Base-by-base conservation (phyloP, 805 yeast species). In the Schwanniomyces sp. region DNA sequence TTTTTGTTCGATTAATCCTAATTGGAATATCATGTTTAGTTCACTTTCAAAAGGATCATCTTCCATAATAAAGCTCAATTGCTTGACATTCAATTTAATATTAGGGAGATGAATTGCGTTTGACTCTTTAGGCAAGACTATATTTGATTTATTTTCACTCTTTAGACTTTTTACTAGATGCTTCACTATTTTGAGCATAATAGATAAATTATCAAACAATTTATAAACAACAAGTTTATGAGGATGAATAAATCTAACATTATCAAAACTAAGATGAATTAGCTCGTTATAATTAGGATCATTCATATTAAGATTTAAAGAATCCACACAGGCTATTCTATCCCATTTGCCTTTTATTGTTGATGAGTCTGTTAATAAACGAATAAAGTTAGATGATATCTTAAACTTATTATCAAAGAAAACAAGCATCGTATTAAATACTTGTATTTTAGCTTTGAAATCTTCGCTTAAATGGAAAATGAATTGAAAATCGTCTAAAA, bases 351-450 rank as follows among this genome's bases (percentile, higher is more conserved):
- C 70, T 2, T 69, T 63, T 1, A 69, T 51, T 0, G 75, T 65
- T 1, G 86, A 84, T 0, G 86, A 81, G 43, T 79, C 81, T 1
- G 79, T 79, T 49, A 82, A 69, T 4, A 77, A 45, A 42, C 86
- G 64, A 3, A 70, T 44, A 41, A 72, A 67, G 7, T 58, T 54
- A 28, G 57, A 53, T 6, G 48, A 8, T 7, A 51, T 45, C 4
- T 54, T 56, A 5, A 49, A 32, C 6, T 46, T 37, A 7, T 50
- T 18, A 8, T 41, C 32, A 7, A 47, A 21, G 5, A 17, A n/a
- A 8, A 47, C 7, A 11, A 37, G 12, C 14, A 37, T 37, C 1
- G 27, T 6, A 21, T 58, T 62, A 7, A 72, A 61, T 0, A 70
- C 25, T 52, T 84, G 87, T 1, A 80, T 9, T 52, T 76, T 76